These are phyloP conservation scores for Omphalotus olearius DNA, from an alignment of 1,284 basidiomycete species.

Conservation along the genomic window DNA sequence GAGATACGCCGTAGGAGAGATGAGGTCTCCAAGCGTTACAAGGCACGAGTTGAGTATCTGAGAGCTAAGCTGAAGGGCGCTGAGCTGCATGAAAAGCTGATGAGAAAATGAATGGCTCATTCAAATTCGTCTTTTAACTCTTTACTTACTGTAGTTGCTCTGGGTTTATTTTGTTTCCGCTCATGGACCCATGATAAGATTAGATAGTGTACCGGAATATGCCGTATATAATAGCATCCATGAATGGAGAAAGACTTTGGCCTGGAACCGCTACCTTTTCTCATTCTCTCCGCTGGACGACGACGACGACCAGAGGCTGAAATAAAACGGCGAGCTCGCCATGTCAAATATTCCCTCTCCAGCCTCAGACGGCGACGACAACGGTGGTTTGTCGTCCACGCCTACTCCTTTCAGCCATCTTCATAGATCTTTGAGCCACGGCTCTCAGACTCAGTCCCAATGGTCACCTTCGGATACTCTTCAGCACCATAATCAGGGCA, in stretches of 20 bases:
- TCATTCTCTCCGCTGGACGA: slow-evolving; percentile 11
- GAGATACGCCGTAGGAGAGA: slow-evolving; percentile 59
- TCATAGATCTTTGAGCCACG: slow-evolving; percentile 46
- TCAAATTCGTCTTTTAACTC: background rate
- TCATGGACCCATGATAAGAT: background rate
- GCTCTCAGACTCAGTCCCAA: slow-evolving; percentile 31
- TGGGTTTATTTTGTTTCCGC: background rate
- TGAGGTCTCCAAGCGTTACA: slow-evolving; percentile 62
- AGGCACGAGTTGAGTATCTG: slow-evolving; percentile 63
- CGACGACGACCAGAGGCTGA: slow-evolving; percentile 8
- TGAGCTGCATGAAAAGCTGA: slow-evolving; percentile 66
- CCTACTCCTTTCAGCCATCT: slow-evolving; percentile 38
- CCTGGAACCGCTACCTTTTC: background rate
- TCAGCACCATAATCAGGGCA: slow-evolving; percentile 62
- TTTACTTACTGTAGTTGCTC: background rate
- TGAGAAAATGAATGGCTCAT: slow-evolving; percentile 36
- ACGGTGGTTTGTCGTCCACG: slow-evolving; percentile 30
- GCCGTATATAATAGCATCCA: background rate
- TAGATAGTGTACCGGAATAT: slow-evolving; percentile 4
- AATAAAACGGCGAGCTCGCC: slow-evolving; percentile 13
- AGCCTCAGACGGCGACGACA: slow-evolving; percentile 26
- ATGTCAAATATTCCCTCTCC: slow-evolving; percentile 30
- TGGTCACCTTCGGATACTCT: slow-evolving; percentile 55
- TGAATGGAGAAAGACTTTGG: too few species aligned
- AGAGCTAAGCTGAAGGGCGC: slow-evolving; percentile 69